phyloP scores from a whole-genome alignment of 345 rosid species.

The Brassica carinata region DNA sequence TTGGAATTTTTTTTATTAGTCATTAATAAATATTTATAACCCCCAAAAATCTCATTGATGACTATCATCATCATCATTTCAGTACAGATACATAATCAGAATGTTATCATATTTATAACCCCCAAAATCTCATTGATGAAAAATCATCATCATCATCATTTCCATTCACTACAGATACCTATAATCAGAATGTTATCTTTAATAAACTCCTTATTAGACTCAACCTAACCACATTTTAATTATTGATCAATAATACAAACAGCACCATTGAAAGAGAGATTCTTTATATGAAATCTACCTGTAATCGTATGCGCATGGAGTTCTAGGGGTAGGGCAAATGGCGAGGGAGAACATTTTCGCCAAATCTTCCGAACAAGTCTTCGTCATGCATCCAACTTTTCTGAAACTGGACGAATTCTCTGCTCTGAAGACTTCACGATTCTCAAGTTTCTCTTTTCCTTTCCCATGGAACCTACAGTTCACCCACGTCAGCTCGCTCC shows the following conservation, averaged over 20 bases:
- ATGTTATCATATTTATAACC: too few species aligned
- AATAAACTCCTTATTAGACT: neutral
- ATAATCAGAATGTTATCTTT: too few species aligned
- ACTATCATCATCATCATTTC: constrained; percentile 4
- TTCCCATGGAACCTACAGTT: constrained; percentile 42
- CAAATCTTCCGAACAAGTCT: constrained; percentile 53
- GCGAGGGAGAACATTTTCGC: constrained; percentile 54
- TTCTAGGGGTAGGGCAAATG: constrained; percentile 48
- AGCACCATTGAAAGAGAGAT: neutral
- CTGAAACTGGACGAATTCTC: constrained; percentile 51
- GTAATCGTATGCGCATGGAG: constrained; percentile 65
- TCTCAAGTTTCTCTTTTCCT: constrained; percentile 6
- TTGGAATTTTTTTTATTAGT: too few species aligned
- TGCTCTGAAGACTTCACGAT: constrained; percentile 44
- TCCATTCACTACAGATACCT: too few species aligned
- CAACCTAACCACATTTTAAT: constrained; percentile 24
- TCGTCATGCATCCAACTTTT: constrained; percentile 54
- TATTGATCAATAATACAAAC: neutral
- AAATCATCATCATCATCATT: too few species aligned
- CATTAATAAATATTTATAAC: too few species aligned
- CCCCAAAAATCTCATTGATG: constrained; percentile 12
- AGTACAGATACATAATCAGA: too few species aligned
- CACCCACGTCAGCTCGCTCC: constrained; percentile 66
- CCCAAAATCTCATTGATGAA: too few species aligned
- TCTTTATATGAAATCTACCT: constrained; percentile 38